Conservation (phyloP, 2,329 filamentous ascomycete genomes). For the Aspergillus ustus region DNA sequence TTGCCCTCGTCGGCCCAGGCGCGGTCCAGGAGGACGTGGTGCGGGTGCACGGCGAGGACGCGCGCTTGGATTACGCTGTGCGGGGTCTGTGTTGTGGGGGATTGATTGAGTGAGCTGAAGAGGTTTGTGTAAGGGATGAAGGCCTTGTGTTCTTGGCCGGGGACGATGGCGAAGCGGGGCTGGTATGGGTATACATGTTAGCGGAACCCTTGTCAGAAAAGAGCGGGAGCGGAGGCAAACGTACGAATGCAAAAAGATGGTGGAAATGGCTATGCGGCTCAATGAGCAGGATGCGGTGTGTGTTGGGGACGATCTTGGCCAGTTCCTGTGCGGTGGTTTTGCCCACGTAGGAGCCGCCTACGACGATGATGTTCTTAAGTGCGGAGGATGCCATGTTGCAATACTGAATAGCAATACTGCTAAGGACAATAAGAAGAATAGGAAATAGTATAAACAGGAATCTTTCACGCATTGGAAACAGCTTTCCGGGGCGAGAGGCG, state of each 20-base stretch:
- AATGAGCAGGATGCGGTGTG: conserved; percentile 40
- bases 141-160: conserved; percentile 43
- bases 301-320: conserved; percentile 37
- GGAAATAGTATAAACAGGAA: too few species aligned
- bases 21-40: conserved; percentile 37
- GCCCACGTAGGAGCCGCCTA: conserved; percentile 44
- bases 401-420: not conserved
- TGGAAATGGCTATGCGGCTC: conserved; percentile 44
- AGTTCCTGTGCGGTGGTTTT: conserved; percentile 42
- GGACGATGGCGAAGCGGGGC: conserved; percentile 40
- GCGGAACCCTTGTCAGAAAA: not conserved
- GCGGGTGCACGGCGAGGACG: conserved; percentile 34
- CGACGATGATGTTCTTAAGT: conserved; percentile 42
- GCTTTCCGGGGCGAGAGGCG: not conserved
- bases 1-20: conserved; percentile 35
- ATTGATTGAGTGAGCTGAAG: conserved; percentile 27
- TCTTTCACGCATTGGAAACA: not conserved
- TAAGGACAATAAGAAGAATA: not conserved
- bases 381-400: conserved; percentile 30
- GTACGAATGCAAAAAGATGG: conserved; percentile 41
- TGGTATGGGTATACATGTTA: conserved; percentile 11
- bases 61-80: conserved; percentile 40
- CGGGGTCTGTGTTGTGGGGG: conserved; percentile 27
- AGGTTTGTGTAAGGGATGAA: conserved; percentile 41
- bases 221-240: not conserved